phyloP scores from a whole-genome alignment of 78 protist species.

The Bigelowiella natans region DNA sequence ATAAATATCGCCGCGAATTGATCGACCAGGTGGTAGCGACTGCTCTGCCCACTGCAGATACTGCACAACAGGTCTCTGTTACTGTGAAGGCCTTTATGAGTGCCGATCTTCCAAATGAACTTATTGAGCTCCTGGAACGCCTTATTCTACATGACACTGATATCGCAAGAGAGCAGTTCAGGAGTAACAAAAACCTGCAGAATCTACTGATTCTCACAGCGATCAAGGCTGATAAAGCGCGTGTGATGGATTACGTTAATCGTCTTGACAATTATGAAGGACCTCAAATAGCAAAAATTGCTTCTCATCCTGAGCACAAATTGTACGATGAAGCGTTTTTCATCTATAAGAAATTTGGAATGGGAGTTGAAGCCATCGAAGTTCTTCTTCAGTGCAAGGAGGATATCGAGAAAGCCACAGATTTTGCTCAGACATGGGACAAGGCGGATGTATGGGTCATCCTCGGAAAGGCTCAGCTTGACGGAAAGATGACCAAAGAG shows the following conservation, averaged over 20 bases:
- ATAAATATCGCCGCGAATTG: conserved; percentile 48
- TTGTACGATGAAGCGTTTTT: conserved; percentile 96
- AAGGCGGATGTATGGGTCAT: conserved; percentile 77
- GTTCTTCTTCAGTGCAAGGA: conserved; percentile 80
- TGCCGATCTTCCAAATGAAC: conserved; percentile 92
- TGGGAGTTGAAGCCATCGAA: conserved; percentile 18
- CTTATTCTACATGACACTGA: conserved; percentile 74
- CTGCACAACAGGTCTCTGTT: conserved; percentile 79
- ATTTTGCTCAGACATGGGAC: conserved; percentile 82
- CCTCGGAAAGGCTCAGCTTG: conserved; percentile 88
- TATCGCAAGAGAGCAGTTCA: conserved; percentile 61
- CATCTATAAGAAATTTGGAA: conserved; percentile 34
- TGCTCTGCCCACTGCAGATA: conserved; percentile 80
- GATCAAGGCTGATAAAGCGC: conserved; percentile 76
- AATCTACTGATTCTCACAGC: conserved; percentile 97
- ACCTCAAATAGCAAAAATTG: conserved; percentile 86
- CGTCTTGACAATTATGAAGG: conserved; percentile 92
- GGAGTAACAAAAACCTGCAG: conserved; percentile 82
- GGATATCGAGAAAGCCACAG: conserved; percentile 80
- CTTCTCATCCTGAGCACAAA: conserved; percentile 51
- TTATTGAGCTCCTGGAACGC: conserved; percentile 97
- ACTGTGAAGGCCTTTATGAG: conserved; percentile 97
- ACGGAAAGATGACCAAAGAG: conserved; percentile 42
- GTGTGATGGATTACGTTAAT: conserved; percentile 91
- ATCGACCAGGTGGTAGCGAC: conserved; percentile 81